Conservation (phyloP, 2,329 filamentous ascomycete species). For the Beauveria sp. region DNA sequence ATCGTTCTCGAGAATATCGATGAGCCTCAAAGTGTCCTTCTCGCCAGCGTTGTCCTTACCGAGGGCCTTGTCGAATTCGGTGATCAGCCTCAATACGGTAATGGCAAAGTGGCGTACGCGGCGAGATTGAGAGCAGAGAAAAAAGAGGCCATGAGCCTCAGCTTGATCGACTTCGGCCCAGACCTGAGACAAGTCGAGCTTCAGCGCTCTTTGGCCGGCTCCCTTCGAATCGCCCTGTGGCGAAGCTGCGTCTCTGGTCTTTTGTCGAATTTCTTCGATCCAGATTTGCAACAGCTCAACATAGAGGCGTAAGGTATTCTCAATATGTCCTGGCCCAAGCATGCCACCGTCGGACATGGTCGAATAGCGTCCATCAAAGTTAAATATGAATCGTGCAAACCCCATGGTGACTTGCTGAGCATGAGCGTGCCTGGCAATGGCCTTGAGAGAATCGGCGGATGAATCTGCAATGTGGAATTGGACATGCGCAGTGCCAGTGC, state of each 20-base stretch:
- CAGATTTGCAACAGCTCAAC: constrained; percentile 92
- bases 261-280: constrained; percentile 92
- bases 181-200: constrained; percentile 78
- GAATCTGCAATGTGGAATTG: constrained; percentile 87
- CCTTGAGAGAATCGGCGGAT: constrained; percentile 87
- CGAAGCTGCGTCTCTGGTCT: constrained; percentile 63
- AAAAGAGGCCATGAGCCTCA: constrained; percentile 94
- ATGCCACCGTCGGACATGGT: constrained; percentile 98
- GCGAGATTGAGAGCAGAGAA: constrained; percentile 90
- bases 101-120: constrained; percentile 86
- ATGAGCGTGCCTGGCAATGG: constrained; percentile 86
- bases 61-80: constrained; percentile 85
- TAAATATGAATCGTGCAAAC: constrained; percentile 96
- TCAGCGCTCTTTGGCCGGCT: constrained; percentile 63
- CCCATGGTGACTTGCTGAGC: constrained; percentile 95
- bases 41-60: constrained; percentile 56
- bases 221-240: constrained; percentile 56
- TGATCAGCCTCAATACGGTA: constrained; percentile 83
- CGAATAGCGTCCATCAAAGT: constrained; percentile 93
- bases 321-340: constrained; percentile 88
- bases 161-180: constrained; percentile 94
- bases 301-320: constrained; percentile 86
- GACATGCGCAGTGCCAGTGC: constrained; percentile 93
- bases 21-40: constrained; percentile 65
- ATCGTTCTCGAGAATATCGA: constrained; percentile 85